Conservation (phyloP, 352 stramenopile genomes). For the Pilasporangium apinafurcum region DNA sequence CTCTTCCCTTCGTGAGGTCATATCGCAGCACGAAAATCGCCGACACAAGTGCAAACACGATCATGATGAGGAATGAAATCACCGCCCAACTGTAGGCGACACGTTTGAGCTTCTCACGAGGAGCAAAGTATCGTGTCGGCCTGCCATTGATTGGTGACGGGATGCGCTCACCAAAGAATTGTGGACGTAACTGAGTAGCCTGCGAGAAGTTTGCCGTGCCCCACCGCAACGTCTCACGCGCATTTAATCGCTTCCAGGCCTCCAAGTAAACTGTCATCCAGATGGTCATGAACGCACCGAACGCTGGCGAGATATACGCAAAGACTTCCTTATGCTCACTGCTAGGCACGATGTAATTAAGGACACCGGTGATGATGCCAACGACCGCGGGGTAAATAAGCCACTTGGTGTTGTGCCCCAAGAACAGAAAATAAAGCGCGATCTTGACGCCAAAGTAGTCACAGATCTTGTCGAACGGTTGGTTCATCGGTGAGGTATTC, state of each 20-base stretch:
- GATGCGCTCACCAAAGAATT: conserved; percentile 73
- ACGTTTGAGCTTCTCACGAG: conserved; percentile 61
- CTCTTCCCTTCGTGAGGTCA: conserved; percentile 56
- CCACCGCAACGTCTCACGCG: conserved; percentile 77
- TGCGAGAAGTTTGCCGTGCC: conserved; percentile 74
- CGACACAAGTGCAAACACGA: conserved; percentile 68
- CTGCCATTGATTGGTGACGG: conserved; percentile 70
- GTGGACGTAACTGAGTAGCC: conserved; percentile 55
- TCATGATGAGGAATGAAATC: conserved; percentile 67
- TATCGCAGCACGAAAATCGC: conserved; percentile 78
- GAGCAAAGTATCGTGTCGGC: conserved; percentile 59
- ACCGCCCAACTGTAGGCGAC: conserved; percentile 75
- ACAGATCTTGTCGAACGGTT: conserved; percentile 77
- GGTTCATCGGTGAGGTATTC: conserved; percentile 62
- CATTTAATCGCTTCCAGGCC: conserved; percentile 85
- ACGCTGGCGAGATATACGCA: conserved; percentile 67
- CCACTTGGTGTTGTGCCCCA: conserved; percentile 95
- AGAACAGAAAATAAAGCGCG: conserved; percentile 96
- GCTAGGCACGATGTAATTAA: conserved; percentile 43
- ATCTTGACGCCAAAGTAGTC: conserved; percentile 90
- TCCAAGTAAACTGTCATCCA: conserved; percentile 89
- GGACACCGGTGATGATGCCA: conserved; percentile 85
- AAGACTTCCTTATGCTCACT: conserved; percentile 54
- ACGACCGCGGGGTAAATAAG: conserved; percentile 91
- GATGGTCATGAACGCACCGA: conserved; percentile 85